A percentile compares a stretch with the other conserved stretches of the same genome.
phyloP scores from a whole-genome alignment of 352 stramenopile species.

The Phytopythium aichiense region DNA sequence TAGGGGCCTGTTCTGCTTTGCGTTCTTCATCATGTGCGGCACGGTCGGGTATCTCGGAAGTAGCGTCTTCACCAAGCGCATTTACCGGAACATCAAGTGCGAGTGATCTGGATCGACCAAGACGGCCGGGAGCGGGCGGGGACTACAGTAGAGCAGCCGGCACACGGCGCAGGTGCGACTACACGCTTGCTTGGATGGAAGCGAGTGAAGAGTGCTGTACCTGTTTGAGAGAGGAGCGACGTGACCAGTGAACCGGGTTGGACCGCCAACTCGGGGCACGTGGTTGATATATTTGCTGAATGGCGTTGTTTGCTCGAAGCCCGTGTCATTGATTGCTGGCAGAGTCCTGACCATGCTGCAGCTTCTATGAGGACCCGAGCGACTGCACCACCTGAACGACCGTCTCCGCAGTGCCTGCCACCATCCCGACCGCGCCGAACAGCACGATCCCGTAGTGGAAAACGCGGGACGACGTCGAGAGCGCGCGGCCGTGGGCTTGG shows the following conservation, averaged over 20 bases:
- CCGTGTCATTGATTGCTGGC: not conserved
- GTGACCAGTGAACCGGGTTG: not conserved
- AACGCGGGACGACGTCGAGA: constrained; percentile 33
- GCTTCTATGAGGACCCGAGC: not conserved
- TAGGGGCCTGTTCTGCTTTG: constrained; percentile 89
- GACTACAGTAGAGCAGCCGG: constrained; percentile 1
- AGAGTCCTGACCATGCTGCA: not conserved
- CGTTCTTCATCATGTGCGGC: constrained; percentile 92
- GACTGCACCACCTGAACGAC: constrained; percentile 37
- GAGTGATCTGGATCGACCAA: constrained; percentile 58
- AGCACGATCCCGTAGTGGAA: constrained; percentile 47
- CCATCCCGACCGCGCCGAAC: constrained; percentile 61
- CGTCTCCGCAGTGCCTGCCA: constrained; percentile 56
- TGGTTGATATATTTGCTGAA: constrained; percentile 4
- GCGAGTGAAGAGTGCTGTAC: not conserved
- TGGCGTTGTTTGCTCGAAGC: not conserved
- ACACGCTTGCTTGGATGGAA: not conserved
- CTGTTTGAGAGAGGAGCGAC: not conserved
- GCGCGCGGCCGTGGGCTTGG: constrained; percentile 22
- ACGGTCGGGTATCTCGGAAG: constrained; percentile 90
- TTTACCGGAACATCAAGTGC: constrained; percentile 96
- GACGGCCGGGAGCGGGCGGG: not conserved
- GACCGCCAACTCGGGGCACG: not conserved
- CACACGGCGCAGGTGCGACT: not conserved
- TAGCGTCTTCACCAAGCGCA: constrained; percentile 92